Evolutionary conservation across 495 filamentous ascomycete species (phyloP).

Genomic region (Hypoxylon cercidicola): DNA sequence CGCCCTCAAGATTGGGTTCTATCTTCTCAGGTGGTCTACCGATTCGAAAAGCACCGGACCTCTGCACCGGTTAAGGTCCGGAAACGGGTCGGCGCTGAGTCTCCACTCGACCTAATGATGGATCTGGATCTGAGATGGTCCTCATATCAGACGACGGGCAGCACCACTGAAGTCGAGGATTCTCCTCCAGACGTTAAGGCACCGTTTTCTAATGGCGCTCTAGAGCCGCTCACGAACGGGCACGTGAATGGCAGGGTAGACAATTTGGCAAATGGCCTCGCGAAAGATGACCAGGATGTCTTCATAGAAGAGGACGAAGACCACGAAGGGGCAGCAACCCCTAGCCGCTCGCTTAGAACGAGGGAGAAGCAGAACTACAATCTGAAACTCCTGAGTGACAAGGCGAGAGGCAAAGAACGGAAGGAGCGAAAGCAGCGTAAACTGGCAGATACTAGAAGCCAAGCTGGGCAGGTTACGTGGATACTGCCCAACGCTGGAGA

Average conservation of each 20-base stretch:
- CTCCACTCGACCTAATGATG: constrained; percentile 52
- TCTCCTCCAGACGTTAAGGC: constrained; percentile 44
- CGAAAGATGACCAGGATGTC: constrained; percentile 42
- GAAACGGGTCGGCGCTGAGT: constrained; percentile 45
- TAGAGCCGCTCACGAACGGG: constrained; percentile 44
- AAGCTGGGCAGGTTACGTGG: constrained; percentile 54
- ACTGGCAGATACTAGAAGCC: constrained; percentile 38
- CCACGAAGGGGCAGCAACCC: constrained; percentile 49
- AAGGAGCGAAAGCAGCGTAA: constrained; percentile 54
- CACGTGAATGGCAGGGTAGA: constrained; percentile 44
- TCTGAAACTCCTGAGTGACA: constrained; percentile 59
- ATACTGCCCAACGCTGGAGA: constrained; percentile 54
- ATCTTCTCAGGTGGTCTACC: constrained; percentile 51
- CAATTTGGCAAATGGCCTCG: constrained; percentile 21
- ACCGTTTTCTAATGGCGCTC: constrained; percentile 41
- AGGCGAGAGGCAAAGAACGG: constrained; percentile 56
- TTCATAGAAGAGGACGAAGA: constrained; percentile 47
- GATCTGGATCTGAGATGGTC: constrained; percentile 61
- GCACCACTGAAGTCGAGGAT: constrained; percentile 34
- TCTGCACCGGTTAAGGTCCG: constrained; percentile 50
- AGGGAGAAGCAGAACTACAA: constrained; percentile 62
- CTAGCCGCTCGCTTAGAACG: constrained; percentile 51
- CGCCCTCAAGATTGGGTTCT: constrained; percentile 52
- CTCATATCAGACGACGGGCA: constrained; percentile 42
- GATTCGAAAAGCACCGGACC: constrained; percentile 53